A percentile compares a stretch with the other conserved stretches of the same genome.
phyloP scores from a whole-genome alignment of 768 basidiomycete genomes.

The Lentinula sp. region DNA sequence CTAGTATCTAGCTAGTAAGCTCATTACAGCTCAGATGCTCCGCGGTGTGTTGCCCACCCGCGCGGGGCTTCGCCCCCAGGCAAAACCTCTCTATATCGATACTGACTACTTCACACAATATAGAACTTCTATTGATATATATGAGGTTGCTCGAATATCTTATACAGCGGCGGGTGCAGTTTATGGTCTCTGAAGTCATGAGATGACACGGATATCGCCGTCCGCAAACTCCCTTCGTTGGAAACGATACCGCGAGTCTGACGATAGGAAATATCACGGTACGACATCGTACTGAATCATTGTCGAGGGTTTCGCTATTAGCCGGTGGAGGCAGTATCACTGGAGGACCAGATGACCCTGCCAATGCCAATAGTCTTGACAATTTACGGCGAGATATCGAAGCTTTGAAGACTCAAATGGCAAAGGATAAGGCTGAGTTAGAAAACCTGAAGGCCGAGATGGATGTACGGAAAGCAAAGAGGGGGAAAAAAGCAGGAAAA shows the following conservation, averaged over 20 bases:
- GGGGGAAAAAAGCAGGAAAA: conserved; percentile 56
- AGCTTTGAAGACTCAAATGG: neutral
- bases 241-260: neutral
- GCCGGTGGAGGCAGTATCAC: conserved; percentile 9
- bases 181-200: no score
- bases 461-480: conserved; percentile 38
- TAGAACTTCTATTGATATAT: no score
- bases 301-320: conserved; percentile 30
- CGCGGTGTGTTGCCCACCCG: no score
- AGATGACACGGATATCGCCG: neutral
- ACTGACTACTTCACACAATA: no score
- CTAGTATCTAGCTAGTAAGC: no score
- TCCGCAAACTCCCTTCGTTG: neutral
- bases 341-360: conserved; percentile 11
- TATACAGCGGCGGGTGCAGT: no score
- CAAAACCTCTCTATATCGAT: no score
- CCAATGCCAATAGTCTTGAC: neutral
- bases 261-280: conserved; percentile 3
- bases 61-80: no score
- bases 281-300: conserved; percentile 29
- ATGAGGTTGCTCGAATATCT: no score
- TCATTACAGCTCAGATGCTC: no score
- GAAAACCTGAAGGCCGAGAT: conserved; percentile 16
- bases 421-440: neutral
- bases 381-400: neutral